A percentile compares a stretch with the other conserved stretches of the same genome.
phyloP scores from a whole-genome alignment of 768 basidiomycete species.

The Russula olivacea region DNA sequence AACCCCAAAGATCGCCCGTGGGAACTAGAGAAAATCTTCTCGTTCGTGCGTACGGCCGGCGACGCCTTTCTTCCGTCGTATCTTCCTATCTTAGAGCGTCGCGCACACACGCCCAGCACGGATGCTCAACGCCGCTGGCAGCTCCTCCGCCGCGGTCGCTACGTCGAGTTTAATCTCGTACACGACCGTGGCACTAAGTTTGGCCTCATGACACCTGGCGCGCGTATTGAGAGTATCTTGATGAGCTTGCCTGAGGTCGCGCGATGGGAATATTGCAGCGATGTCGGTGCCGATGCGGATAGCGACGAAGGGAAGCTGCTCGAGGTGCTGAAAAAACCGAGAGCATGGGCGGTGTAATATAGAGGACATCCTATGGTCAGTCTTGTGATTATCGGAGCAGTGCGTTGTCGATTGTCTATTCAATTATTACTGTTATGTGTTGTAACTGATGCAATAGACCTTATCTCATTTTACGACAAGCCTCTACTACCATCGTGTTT shows the following conservation, averaged over 20 bases:
- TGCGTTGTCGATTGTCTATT: neutral
- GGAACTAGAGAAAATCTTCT: constrained; percentile 66
- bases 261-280: constrained; percentile 62
- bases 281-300: constrained; percentile 45
- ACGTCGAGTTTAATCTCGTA: constrained; percentile 86
- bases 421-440: neutral
- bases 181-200: constrained; percentile 66
- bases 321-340: constrained; percentile 44
- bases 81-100: constrained; percentile 69
- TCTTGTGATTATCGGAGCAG: neutral
- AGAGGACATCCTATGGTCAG: neutral
- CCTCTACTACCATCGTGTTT: neutral
- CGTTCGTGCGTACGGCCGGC: constrained; percentile 64
- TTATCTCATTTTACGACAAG: neutral
- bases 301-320: constrained; percentile 48
- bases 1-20: constrained; percentile 40
- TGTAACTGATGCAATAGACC: neutral
- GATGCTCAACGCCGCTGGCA: constrained; percentile 86
- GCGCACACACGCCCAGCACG: constrained; percentile 50
- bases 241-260: constrained; percentile 61
- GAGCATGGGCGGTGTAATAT: constrained; percentile 42
- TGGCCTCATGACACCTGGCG: constrained; percentile 53
- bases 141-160: constrained; percentile 80
- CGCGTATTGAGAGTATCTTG: constrained; percentile 58
- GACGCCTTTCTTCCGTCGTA: constrained; percentile 87